These are phyloP conservation scores for Fusarium proliferatum DNA, from an alignment of 2,329 filamentous ascomycete genomes.

Conservation along the genomic window DNA sequence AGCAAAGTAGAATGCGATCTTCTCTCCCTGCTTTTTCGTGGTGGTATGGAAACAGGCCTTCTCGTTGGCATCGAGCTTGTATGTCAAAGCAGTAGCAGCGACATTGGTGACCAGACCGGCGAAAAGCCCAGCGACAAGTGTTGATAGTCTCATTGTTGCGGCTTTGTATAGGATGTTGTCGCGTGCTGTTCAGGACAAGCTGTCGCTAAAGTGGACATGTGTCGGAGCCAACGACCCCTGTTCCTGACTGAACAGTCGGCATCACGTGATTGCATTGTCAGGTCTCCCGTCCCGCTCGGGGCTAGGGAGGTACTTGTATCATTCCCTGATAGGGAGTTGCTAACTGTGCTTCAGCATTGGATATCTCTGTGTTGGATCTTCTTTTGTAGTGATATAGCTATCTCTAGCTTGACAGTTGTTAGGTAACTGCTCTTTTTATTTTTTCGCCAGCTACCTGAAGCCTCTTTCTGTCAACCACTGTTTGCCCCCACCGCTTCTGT, in stretches of 20 bases:
- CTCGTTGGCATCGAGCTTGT: conserved; percentile 90
- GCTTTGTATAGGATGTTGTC: conserved; percentile 41
- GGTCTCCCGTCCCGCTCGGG: background rate
- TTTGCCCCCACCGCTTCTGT: background rate
- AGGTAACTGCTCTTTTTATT: background rate
- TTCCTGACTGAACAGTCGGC: background rate
- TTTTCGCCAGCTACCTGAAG: background rate
- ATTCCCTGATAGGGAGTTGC: background rate
- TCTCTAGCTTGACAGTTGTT: background rate
- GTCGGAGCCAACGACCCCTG: background rate
- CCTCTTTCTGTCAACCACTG: background rate
- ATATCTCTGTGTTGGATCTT: background rate
- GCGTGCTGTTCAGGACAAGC: conserved; percentile 48
- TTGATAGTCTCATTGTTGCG: conserved; percentile 71
- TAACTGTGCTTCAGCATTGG: background rate
- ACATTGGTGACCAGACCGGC: conserved; percentile 77
- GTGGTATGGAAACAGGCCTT: conserved; percentile 94
- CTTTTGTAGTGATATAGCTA: background rate
- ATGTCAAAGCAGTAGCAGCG: conserved; percentile 91
- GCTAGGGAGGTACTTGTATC: background rate
- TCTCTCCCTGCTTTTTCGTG: conserved; percentile 81
- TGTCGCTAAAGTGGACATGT: conserved; percentile 44
- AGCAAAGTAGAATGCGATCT: conserved; percentile 98
- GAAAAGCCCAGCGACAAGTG: conserved; percentile 74
- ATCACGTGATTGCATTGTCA: background rate